phyloP scores from a whole-genome alignment of 1,139 yeast species.

The Blastobotrys ciferrii region DNA sequence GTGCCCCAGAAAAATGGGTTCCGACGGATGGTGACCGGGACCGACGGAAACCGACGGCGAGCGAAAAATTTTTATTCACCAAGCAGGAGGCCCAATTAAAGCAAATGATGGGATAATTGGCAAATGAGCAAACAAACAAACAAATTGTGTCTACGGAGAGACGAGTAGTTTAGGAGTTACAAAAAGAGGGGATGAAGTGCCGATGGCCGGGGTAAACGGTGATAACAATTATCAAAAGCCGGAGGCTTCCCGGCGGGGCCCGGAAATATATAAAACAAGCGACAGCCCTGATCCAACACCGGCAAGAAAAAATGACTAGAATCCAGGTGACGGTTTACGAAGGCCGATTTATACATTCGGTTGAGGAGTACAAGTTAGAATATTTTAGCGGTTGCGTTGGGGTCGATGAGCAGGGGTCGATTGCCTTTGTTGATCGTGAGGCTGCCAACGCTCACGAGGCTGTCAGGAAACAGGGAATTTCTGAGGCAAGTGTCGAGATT shows the following conservation, averaged over 20 bases:
- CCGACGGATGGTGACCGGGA: not conserved
- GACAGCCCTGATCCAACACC: not conserved
- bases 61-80: not conserved
- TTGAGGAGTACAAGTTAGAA: conserved; percentile 47
- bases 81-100: not conserved
- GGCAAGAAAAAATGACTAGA: conserved; percentile 17
- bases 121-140: too few species aligned
- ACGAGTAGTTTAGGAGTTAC: not conserved
- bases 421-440: conserved; percentile 41
- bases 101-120: too few species aligned
- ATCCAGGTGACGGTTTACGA: conserved; percentile 36
- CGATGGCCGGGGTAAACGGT: not conserved
- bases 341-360: conserved; percentile 61
- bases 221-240: not conserved
- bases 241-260: not conserved
- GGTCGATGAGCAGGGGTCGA: conserved; percentile 50
- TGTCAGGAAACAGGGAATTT: conserved; percentile 23
- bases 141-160: not conserved
- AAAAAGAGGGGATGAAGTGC: not conserved
- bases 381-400: conserved; percentile 54
- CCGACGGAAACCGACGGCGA: not conserved
- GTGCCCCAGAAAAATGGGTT: too few species aligned
- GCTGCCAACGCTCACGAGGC: conserved; percentile 18
- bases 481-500: conserved; percentile 15
- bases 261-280: not conserved